Evolutionary conservation across 805 yeast genomes (phyloP), one percentile per base, ranked within the genome.

Genomic region (Clavispora carvajalis): DNA sequence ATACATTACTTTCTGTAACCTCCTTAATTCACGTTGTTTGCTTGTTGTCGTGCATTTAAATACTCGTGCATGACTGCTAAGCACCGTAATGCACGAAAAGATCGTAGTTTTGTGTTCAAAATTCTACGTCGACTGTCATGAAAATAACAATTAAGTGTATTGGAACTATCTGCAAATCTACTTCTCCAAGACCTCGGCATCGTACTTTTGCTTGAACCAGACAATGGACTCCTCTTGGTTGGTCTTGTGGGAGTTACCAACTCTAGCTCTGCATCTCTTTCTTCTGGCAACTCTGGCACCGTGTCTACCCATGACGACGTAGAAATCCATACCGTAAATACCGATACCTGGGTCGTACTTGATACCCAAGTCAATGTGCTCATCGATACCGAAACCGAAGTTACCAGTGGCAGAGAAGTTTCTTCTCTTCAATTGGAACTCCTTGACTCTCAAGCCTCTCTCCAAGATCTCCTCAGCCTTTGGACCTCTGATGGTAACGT

Each of bases 241-340:
- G 69, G 95, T 85, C 74, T 80, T 80, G 86, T 93, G 99, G 66
- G 78, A 64, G 83, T 85, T 82, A 77, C 99, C 99, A 61, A 93
- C 78, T 61, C 74, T 76, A 64, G 88, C 77, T 69, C 81, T 78
- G 69, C 85, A 77, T 80, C 95, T 87, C 95, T 93, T 93, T 85
- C 93, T 85, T 82, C 98, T 91, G 67, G 98, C 81, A 63, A 93
- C 86, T 80, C 99, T 87, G 80, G 81, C 84, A 79, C 99, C 99
- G 70, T 96, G 93, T 80, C 99, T 91, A 74, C 96, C 97, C 79
- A 93, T 78, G 69, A 91, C 96, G 69, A 93, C 89, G 90, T 90
- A 93, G 88, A 93, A 93, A 78, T 93, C 99, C 95, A 85, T 93
- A 84, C 99, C 99, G 93, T 91, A 93, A 73, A 93, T 93, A 74